Evolutionary conservation across 1,139 yeast species (phyloP), one percentile per base, ranked within the genome.

Genomic region (Arxiozyma slooffiae): DNA sequence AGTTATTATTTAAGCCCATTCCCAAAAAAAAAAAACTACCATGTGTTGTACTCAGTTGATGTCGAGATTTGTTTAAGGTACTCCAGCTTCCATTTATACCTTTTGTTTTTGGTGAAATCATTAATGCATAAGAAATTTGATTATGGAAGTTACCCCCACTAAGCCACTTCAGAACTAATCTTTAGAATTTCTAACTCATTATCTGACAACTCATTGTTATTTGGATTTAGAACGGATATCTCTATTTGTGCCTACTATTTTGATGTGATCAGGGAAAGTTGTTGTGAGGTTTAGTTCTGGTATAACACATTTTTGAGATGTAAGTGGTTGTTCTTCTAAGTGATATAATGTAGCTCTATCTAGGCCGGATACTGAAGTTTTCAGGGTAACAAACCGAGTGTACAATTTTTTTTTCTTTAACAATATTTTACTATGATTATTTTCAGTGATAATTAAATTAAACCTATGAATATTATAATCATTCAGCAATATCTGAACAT

Each of bases 21-120:
- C 97, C 98, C 26, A 89, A 71, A n/a, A 94, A 69, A n/a, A n/a
- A n/a, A 59, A 94, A 89, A 0, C 99, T 98, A 20, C 96, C 97
- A 69, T 90, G 97, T 56, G 85, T 95, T 0, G 95, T 76, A 57
- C 79, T 83, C 44, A 85, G 68, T 4, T 49, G 55, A 1, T 78
- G 77, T 14, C 24, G 41, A 0, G 96, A 96, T 58, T 82, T 85
- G 61, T 89, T 89, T 66, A 85, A 89, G 0, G 84, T 85, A 44
- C 90, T 85, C 97, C 97, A 90, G 59, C 95, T 84, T 0, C 97
- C 96, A 20, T 83, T 80, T 7, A 92, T 81, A 7, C 87, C 90
- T 41, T 76, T 75, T 0, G 90, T 80, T 41, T 78, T 79, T 53
- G 75, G 76, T 3, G 90, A 81, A 7, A 90, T 80, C 50, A 86